phyloP scores from a whole-genome alignment of 208 protist species.

The Spongospora subterranea region DNA sequence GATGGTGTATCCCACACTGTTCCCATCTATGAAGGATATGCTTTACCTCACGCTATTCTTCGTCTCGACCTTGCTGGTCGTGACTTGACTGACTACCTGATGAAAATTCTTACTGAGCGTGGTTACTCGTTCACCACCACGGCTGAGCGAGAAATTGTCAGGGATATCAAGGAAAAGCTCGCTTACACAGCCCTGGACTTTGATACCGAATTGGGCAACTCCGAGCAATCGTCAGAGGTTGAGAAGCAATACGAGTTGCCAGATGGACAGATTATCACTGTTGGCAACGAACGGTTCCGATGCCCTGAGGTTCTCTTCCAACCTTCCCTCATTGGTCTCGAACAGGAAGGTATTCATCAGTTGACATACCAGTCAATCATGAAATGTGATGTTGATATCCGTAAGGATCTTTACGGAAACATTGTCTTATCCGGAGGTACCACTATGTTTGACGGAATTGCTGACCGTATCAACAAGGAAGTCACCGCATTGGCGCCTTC shows the following conservation, averaged over 20 bases:
- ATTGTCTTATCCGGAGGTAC: constrained; percentile 74
- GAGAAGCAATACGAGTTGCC: constrained; percentile 80
- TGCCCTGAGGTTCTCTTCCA: constrained; percentile 86
- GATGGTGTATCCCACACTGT: constrained; percentile 94
- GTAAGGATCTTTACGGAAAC: constrained; percentile 76
- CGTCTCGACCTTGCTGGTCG: constrained; percentile 80
- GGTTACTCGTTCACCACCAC: constrained; percentile 77
- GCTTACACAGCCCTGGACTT: constrained; percentile 79
- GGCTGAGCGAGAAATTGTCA: constrained; percentile 80
- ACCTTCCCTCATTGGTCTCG: constrained; percentile 75
- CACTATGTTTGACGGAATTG: constrained; percentile 84
- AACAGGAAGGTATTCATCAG: constrained; percentile 74
- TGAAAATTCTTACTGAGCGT: constrained; percentile 74
- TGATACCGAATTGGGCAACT: constrained; percentile 73
- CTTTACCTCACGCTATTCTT: constrained; percentile 74
- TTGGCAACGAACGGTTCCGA: constrained; percentile 76
- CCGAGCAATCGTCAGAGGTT: constrained; percentile 64
- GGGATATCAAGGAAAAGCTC: constrained; percentile 83
- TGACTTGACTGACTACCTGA: constrained; percentile 80
- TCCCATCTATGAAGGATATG: constrained; percentile 93
- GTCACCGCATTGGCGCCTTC: constrained; percentile 68
- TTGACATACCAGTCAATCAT: constrained; percentile 76
- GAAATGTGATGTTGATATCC: constrained; percentile 80
- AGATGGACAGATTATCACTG: constrained; percentile 76
- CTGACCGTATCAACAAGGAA: constrained; percentile 92